Evolutionary conservation across 2,329 filamentous ascomycete genomes (phyloP), one percentile per base, ranked within the genome.

Genomic region (Stachybotrys echinatus): DNA sequence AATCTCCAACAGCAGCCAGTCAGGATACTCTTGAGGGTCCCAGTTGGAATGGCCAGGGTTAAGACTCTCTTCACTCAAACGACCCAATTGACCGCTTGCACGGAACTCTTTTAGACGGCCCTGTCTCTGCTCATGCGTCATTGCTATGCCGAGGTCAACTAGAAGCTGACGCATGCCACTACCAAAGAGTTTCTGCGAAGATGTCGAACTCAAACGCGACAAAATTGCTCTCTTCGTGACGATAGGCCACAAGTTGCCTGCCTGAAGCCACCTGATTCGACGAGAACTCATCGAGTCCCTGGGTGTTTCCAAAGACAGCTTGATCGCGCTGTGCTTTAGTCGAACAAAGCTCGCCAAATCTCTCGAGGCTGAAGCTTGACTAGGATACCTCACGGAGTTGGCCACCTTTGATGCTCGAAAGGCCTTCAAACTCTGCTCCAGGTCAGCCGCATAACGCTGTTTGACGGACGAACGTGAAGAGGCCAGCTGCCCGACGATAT

Each of bases 1-100:
- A 14, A 89, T 76, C 53, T 89, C 85, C 0, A 89, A 64, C 0
- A 89, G 67, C 0, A 89, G 61, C 79, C 83, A 87, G 56, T 89
- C 84, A 0, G 81, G 72, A 27, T 75, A 62, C 0, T 79, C 64
- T 0, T 61, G n/a, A 0, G 81, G 76, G 3, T 69, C 58, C 84
- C 84, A 87, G 23, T 83, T 79, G 0, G 57, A 59, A 56, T 87
- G 83, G 50, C 58, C 58, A 6, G 17, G 50, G 51, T 62, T 80
- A 49, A 3, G 64, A 54, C 6, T 70, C 61, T 51, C 69, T 53
- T 79, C 79, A 76, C 12, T 76, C 66, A 74, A 6, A 72, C 73
- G 3, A 69, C 73, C 10, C 76, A 62, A 0, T 69, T 78, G 45
- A 69, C 72, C 47, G 42, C 55, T 83, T 74, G n/a, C 70, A 79